A percentile compares a stretch with the other conserved stretches of the same genome.
phyloP scores from a whole-genome alignment of 441 rosid species.

The Adansonia grandidieri region DNA sequence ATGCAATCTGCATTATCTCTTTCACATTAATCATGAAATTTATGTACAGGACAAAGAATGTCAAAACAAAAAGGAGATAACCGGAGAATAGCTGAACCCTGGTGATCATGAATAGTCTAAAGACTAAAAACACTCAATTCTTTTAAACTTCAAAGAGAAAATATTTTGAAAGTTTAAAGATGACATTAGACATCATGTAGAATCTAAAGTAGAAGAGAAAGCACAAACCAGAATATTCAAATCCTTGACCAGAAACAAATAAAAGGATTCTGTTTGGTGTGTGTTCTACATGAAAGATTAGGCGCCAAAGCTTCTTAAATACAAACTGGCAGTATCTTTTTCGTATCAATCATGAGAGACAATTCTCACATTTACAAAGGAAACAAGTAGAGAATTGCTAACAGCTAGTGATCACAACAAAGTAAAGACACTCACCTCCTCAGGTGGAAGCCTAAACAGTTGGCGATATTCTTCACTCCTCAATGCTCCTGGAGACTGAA shows the following conservation, averaged over 20 bases:
- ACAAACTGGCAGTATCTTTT: neutral
- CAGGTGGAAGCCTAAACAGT: conserved; percentile 79
- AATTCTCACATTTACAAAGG: neutral
- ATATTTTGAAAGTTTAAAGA: neutral
- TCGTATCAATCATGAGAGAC: neutral
- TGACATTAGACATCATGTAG: neutral
- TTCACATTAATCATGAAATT: neutral
- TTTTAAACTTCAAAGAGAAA: neutral
- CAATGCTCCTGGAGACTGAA: conserved; percentile 50
- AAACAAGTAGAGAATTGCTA: neutral
- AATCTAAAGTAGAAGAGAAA: neutral
- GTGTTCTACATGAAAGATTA: neutral
- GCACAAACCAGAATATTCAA: neutral
- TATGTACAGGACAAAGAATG: neutral
- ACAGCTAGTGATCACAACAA: neutral
- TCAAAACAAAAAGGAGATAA: neutral
- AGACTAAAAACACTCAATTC: neutral
- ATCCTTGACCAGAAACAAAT: neutral
- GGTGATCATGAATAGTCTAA: neutral
- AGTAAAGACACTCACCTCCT: conserved; percentile 61
- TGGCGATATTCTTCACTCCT: conserved; percentile 91
- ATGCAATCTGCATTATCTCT: neutral
- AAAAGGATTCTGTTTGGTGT: neutral
- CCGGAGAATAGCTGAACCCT: neutral
- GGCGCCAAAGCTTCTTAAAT: neutral